phyloP scores from a whole-genome alignment of 352 stramenopile genomes.

The Phytopythium delawarense region DNA sequence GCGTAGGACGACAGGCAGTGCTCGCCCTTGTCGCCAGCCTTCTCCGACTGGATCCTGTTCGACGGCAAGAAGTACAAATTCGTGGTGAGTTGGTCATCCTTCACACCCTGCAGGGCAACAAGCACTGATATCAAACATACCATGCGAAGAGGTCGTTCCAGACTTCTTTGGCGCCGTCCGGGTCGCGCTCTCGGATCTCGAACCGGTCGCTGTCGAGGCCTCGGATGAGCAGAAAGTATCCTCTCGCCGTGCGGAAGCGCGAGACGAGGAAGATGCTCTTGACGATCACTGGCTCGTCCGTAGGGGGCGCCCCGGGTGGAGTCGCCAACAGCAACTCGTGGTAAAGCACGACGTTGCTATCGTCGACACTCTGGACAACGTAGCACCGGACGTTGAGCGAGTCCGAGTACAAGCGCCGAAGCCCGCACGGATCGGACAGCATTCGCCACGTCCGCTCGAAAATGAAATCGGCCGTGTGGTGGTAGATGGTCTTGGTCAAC shows the following conservation, averaged over 20 bases:
- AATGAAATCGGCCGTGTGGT: conserved; percentile 2
- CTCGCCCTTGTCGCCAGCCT: not conserved
- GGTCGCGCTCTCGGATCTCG: not conserved
- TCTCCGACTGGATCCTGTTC: conserved; percentile 4
- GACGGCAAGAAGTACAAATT: not conserved
- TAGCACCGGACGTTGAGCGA: conserved; percentile 4
- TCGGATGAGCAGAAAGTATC: conserved; percentile 1
- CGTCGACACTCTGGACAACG: conserved; percentile 7
- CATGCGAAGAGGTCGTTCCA: conserved; percentile 7
- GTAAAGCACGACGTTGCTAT: conserved; percentile 6
- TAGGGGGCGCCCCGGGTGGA: not conserved
- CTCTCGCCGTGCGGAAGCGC: not conserved
- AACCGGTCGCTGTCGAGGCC: conserved; percentile 3
- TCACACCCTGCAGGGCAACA: not conserved
- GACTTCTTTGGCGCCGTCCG: not conserved
- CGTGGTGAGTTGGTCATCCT: not conserved
- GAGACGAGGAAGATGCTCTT: conserved; percentile 6
- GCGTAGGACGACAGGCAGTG: conserved; percentile 2
- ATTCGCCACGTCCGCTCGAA: conserved; percentile 6
- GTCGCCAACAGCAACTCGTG: not conserved
- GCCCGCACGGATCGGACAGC: not conserved
- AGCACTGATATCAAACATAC: not conserved
- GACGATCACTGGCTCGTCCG: conserved; percentile 1
- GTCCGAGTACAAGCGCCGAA: conserved; percentile 3
- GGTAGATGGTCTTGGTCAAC: conserved; percentile 4